Evolutionary conservation across 768 basidiomycete genomes (phyloP).

Genomic region (Saitozyma sp.): DNA sequence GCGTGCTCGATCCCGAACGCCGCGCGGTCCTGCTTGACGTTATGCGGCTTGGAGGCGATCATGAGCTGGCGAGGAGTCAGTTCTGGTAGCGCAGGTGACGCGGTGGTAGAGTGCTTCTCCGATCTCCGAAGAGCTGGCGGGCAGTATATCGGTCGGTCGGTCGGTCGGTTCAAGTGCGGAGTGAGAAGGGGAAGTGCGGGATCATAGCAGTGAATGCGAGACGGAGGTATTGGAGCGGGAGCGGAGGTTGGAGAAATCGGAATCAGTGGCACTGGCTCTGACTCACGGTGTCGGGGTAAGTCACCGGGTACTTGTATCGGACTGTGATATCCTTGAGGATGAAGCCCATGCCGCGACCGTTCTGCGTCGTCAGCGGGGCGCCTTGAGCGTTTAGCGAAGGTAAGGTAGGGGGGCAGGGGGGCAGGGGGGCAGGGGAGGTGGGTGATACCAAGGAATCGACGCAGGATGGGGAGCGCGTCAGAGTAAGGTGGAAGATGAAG

Average conservation of each 20-base stretch:
- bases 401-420: no score
- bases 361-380: constrained; percentile 17
- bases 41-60: constrained; percentile 30
- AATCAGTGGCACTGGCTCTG: not conserved
- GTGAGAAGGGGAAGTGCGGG: no score
- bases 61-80: constrained; percentile 24
- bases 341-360: constrained; percentile 36
- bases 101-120: not conserved
- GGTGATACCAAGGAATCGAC: not conserved
- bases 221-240: no score
- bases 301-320: constrained; percentile 37
- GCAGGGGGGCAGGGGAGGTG: no score
- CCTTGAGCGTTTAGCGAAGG: not conserved
- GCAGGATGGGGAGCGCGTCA: not conserved
- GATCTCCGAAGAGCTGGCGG: no score
- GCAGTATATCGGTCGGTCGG: no score
- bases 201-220: no score
- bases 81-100: not conserved
- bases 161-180: no score
- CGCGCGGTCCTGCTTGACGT: constrained; percentile 26
- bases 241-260: no score
- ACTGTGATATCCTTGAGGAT: constrained; percentile 42
- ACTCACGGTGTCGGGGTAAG: constrained; percentile 41
- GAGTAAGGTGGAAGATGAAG: not conserved
- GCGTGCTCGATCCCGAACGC: constrained; percentile 30